These are phyloP conservation scores for Skeletonema tropicum DNA, from an alignment of 108 stramenopile genomes.

Conservation along the genomic window DNA sequence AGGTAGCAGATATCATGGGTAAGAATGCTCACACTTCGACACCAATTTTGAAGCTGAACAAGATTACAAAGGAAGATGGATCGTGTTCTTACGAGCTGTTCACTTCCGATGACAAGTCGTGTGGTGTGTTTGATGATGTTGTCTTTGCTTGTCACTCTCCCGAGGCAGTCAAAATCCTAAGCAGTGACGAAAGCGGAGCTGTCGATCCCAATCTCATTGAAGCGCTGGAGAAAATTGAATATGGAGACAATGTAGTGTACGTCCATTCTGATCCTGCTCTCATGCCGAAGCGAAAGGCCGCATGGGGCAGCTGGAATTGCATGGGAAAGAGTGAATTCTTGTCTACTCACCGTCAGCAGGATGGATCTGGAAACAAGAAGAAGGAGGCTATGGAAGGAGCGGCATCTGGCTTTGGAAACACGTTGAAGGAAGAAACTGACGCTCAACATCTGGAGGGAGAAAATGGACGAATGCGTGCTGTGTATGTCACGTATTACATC, in stretches of 20 bases:
- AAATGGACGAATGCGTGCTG: constrained; percentile 76
- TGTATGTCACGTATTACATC: constrained; percentile 95
- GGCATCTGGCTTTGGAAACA: constrained; percentile 76
- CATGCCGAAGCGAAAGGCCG: constrained; percentile 84
- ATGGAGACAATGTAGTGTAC: constrained; percentile 87
- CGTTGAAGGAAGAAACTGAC: neutral
- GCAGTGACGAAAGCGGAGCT: constrained; percentile 7
- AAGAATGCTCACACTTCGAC: constrained; percentile 61
- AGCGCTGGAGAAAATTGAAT: constrained; percentile 61
- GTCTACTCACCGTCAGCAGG: constrained; percentile 27
- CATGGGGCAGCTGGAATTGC: constrained; percentile 97
- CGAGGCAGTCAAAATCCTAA: constrained; percentile 62
- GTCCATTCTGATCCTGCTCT: constrained; percentile 90
- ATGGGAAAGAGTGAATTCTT: constrained; percentile 66
- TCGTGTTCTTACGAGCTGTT: constrained; percentile 49
- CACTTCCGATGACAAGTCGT: constrained; percentile 31
- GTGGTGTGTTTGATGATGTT: constrained; percentile 81
- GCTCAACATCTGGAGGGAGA: constrained; percentile 55
- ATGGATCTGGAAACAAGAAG: constrained; percentile 17
- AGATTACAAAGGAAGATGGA: constrained; percentile 23
- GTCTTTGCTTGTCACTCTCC: constrained; percentile 95
- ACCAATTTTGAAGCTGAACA: constrained; percentile 61
- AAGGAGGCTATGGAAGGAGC: constrained; percentile 74
- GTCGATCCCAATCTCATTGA: constrained; percentile 42
- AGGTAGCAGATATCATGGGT: constrained; percentile 64